These are phyloP conservation scores for Penicillium cinerascens DNA, from an alignment of 495 filamentous ascomycete species.

Conservation along the genomic window DNA sequence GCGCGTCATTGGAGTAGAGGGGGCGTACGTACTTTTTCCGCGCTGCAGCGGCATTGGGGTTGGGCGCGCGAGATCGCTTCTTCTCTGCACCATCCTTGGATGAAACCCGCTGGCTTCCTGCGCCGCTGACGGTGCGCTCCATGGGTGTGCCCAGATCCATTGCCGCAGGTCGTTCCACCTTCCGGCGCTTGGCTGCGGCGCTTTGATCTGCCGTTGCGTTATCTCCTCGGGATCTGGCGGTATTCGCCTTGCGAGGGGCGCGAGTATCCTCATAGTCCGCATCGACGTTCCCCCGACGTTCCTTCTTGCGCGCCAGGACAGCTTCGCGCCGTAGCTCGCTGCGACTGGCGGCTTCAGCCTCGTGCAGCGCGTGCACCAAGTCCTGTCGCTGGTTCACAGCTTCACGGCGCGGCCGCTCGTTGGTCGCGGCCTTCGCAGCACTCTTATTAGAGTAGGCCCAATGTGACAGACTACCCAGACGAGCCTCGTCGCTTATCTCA, in stretches of 20 bases:
- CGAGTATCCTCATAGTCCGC: slow-evolving; percentile 74
- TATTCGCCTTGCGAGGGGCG: slow-evolving; percentile 53
- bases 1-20: background rate
- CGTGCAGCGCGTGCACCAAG: slow-evolving; percentile 55
- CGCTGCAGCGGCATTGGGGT: slow-evolving; percentile 51
- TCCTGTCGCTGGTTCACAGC: slow-evolving; percentile 64
- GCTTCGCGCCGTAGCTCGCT: slow-evolving; percentile 81
- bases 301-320: slow-evolving; percentile 66
- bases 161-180: slow-evolving; percentile 61
- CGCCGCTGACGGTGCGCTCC: slow-evolving; percentile 69
- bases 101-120: slow-evolving; percentile 39
- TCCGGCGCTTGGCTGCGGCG: slow-evolving; percentile 65
- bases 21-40: slow-evolving; percentile 64
- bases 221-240: slow-evolving; percentile 56
- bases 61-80: slow-evolving; percentile 65
- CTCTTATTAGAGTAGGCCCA: slow-evolving; percentile 94
- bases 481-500: slow-evolving; percentile 92
- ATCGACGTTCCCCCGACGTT: slow-evolving; percentile 62
- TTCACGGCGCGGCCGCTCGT: slow-evolving; percentile 72
- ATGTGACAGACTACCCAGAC: slow-evolving; percentile 84
- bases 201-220: slow-evolving; percentile 45
- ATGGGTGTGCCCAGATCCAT: slow-evolving; percentile 53
- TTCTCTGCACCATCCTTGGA: slow-evolving; percentile 65
- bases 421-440: slow-evolving; percentile 56
- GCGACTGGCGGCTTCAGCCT: slow-evolving; percentile 71